Conservation (phyloP, 495 filamentous ascomycete species). For the Penicilliopsis zonata region DNA sequence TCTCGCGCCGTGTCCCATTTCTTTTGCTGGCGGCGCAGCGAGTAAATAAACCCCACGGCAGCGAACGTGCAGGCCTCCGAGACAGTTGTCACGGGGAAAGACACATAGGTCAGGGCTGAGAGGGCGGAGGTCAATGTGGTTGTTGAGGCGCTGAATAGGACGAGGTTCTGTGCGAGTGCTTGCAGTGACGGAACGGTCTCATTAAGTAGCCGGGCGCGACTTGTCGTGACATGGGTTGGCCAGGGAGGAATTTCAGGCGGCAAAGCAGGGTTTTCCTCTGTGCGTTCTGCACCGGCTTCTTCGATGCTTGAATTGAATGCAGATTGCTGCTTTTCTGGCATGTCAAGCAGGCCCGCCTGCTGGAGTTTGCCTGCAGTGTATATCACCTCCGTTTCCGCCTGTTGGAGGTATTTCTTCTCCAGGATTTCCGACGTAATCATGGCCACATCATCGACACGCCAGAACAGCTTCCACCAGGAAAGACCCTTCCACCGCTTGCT, state of each 20-base stretch:
- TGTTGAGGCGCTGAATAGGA: slow-evolving; percentile 61
- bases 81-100: slow-evolving; percentile 36
- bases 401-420: slow-evolving; percentile 55
- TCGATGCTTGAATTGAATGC: slow-evolving; percentile 1
- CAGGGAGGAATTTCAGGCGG: slow-evolving; percentile 15
- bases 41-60: slow-evolving; percentile 64
- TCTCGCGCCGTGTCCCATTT: slow-evolving; percentile 61
- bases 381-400: slow-evolving; percentile 62
- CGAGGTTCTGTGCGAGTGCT: slow-evolving; percentile 63
- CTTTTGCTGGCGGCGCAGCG: slow-evolving; percentile 60
- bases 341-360: slow-evolving; percentile 47
- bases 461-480: slow-evolving; percentile 91
- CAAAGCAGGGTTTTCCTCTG: slow-evolving; percentile 1
- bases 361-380: slow-evolving; percentile 72
- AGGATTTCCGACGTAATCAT: slow-evolving; percentile 71
- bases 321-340: slow-evolving; percentile 1
- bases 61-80: slow-evolving; percentile 77
- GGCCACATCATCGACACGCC: slow-evolving; percentile 83
- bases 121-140: slow-evolving; percentile 50
- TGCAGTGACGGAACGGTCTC: slow-evolving; percentile 65
- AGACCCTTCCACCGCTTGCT: slow-evolving; percentile 60
- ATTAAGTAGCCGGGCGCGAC: slow-evolving; percentile 42
- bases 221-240: slow-evolving; percentile 31
- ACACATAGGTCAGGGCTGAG: slow-evolving; percentile 56
- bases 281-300: not conserved